phyloP scores from a whole-genome alignment of 1,284 basidiomycete species.

The Phylloboletellus chloephorus region DNA sequence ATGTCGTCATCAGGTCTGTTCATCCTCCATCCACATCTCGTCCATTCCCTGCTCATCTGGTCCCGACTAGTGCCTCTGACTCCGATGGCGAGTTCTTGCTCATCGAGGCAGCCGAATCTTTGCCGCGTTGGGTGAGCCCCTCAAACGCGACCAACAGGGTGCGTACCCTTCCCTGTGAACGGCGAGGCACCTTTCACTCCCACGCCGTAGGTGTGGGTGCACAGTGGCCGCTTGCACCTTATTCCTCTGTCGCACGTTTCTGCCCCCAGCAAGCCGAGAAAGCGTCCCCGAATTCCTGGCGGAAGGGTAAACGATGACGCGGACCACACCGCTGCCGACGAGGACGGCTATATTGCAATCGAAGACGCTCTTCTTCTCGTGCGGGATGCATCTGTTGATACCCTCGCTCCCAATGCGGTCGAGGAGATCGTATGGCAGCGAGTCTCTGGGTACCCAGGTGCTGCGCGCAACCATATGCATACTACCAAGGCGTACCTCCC shows the following conservation, averaged over 20 bases:
- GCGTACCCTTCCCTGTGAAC: conserved; percentile 36
- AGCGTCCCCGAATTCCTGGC: conserved; percentile 40
- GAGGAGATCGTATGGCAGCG: conserved; percentile 64
- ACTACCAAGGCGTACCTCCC: conserved; percentile 78
- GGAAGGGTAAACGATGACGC: conserved; percentile 48
- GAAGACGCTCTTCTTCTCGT: conserved; percentile 67
- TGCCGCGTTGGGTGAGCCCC: conserved; percentile 91
- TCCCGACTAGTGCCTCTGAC: conserved; percentile 61
- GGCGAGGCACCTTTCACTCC: conserved; percentile 30
- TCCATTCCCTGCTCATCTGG: conserved; percentile 7
- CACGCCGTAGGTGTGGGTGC: conserved; percentile 79
- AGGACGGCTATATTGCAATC: conserved; percentile 51
- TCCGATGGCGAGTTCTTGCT: conserved; percentile 95
- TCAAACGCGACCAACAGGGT: conserved; percentile 89
- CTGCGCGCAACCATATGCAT: conserved; percentile 71
- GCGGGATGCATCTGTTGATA: conserved; percentile 46
- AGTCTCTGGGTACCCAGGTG: conserved; percentile 70
- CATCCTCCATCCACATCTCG: conserved; percentile 5
- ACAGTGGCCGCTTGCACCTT: conserved; percentile 77
- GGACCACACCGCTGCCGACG: conserved; percentile 36
- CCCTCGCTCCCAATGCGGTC: conserved; percentile 54
- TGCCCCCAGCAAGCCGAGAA: conserved; percentile 50
- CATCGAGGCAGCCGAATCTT: conserved; percentile 89
- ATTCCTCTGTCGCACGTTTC: conserved; percentile 76
- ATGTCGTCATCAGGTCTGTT: conserved; percentile 65